Conservation (phyloP, 768 basidiomycete species). For the Podaxis rugospora region DNA sequence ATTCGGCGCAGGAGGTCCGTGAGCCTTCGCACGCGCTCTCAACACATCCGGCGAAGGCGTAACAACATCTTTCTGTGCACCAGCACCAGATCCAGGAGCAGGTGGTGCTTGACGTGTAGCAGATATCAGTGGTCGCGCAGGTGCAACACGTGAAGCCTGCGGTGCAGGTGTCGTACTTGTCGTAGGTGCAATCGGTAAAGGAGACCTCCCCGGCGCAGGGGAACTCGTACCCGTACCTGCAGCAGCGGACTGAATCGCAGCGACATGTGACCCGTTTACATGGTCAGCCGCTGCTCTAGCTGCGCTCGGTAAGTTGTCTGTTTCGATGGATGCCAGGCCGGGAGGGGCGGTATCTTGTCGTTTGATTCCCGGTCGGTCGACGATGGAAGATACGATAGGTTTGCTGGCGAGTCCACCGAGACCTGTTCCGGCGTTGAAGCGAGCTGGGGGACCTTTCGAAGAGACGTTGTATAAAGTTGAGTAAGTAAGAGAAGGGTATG, state of each 20-base stretch:
- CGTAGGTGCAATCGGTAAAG: constrained; percentile 19
- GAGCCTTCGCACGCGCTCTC: constrained; percentile 57
- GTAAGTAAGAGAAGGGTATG: neutral
- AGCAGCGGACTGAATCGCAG: constrained; percentile 29
- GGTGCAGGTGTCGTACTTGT: constrained; percentile 15
- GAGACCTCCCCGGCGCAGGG: constrained; percentile 16
- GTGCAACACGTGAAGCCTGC: constrained; percentile 25
- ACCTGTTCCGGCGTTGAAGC: constrained; percentile 91
- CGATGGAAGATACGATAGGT: constrained; percentile 21
- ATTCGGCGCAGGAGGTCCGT: constrained; percentile 38
- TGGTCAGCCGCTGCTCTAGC: constrained; percentile 60
- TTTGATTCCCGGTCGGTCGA: constrained; percentile 22
- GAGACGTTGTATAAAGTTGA: constrained; percentile 12
- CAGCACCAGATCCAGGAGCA: constrained; percentile 53
- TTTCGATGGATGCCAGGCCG: constrained; percentile 34
- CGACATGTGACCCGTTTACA: constrained; percentile 49
- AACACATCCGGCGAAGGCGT: constrained; percentile 64
- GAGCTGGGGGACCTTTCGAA: constrained; percentile 51
- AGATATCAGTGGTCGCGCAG: constrained; percentile 32
- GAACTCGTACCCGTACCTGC: neutral
- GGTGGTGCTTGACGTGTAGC: constrained; percentile 66
- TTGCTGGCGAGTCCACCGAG: constrained; percentile 64
- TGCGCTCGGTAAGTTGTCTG: constrained; percentile 37
- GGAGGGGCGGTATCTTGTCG: constrained; percentile 41
- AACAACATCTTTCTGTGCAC: constrained; percentile 37